phyloP scores from a whole-genome alignment of 257 asterid genomes.

The Ajuga chamaepitys region DNA sequence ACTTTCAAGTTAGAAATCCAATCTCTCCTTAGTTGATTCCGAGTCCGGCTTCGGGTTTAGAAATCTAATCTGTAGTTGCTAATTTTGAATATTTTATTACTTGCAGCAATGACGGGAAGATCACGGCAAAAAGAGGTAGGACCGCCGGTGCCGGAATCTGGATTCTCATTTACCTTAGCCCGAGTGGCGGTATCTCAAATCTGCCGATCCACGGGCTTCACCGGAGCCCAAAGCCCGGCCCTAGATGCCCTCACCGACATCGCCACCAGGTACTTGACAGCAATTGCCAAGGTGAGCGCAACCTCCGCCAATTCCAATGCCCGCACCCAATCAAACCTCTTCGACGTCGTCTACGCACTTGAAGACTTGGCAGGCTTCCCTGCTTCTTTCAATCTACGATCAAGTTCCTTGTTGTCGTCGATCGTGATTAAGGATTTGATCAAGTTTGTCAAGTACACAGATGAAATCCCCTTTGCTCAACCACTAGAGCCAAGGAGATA shows the following conservation, averaged over 20 bases:
- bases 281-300: constrained; percentile 36
- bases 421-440: constrained; percentile 33
- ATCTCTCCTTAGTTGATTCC: no score
- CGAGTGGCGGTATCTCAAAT: constrained; percentile 52
- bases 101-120: neutral
- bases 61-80: no score
- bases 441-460: constrained; percentile 16
- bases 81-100: neutral
- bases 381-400: constrained; percentile 14
- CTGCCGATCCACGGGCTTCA: constrained; percentile 45
- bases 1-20: no score
- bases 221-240: constrained; percentile 31
- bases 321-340: constrained; percentile 47
- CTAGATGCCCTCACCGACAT: constrained; percentile 39
- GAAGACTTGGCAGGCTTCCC: constrained; percentile 47
- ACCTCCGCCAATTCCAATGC: constrained; percentile 37
- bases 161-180: constrained; percentile 22
- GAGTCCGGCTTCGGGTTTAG: no score
- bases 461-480: constrained; percentile 48
- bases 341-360: constrained; percentile 36
- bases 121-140: neutral
- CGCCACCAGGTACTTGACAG: constrained; percentile 35
- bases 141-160: constrained; percentile 12
- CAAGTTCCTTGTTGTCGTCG: constrained; percentile 20
- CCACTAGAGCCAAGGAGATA: constrained; percentile 25